Base-by-base conservation (phyloP, 192 early-diverging fungal species). In the Umbelopsis vinacea region DNA sequence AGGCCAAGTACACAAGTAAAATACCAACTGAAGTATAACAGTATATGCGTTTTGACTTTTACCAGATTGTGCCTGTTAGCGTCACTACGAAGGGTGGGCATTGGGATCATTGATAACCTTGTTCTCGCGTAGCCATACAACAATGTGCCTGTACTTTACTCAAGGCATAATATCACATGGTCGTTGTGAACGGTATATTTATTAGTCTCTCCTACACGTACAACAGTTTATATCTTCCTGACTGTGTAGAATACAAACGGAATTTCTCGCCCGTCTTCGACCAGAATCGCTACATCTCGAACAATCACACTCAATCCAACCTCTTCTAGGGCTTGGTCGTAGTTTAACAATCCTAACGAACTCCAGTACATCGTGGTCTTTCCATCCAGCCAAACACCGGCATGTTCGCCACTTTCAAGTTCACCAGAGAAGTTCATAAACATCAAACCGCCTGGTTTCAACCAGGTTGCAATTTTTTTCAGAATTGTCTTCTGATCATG, bases 281-380 rank as follows among this genome's bases (percentile, higher is more conserved):
- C 33, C 11, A 37, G 14, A 26, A 37, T 63, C 17, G 57, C 33
- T n/a, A 63, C 11, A 12, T 63, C 57, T 22, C 57, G 57, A 17
- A 37, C 33, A 0, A 63, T 29, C 8, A 63, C 14, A 0, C 10
- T 19, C 15, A 63, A 37, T 2, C 57, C 57, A 6, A 63, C 33
- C 12, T 63, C 17, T 29, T 35, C 26, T 7, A 63, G 57, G 12
- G 4, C 15, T 8, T 63, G 15, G 33, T 63, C 57, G 19, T 63
- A 63, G 3, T 15, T 26, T 4, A 4, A 29, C 19, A 63, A 19
- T 29, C 57, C 57, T 37, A 63, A 14, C 14, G 57, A 6, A 17
- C 57, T 63, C 57, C 57, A 63, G 12, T 63, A 63, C 57, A 63
- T 63, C 37, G 10, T 35, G 33, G 57, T 63, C 7, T 63, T 63